Conservation (phyloP, 495 filamentous ascomycete species). For the Podospora fimiseda region DNA sequence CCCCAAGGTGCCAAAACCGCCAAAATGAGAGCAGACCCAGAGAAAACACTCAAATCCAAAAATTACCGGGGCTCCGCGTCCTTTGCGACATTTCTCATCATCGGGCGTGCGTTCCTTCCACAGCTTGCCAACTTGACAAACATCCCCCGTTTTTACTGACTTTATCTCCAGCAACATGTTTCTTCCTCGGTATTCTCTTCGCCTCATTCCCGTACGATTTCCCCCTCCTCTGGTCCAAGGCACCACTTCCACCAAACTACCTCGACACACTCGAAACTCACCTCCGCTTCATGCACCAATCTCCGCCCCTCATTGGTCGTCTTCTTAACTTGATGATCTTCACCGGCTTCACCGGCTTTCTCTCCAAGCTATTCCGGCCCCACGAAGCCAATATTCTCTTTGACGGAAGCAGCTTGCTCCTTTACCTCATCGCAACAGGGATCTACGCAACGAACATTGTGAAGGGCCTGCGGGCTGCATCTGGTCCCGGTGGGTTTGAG, state of each 20-base stretch:
- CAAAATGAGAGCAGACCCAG: constrained; percentile 20
- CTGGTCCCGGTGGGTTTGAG: constrained; percentile 17
- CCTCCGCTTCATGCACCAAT: constrained; percentile 75
- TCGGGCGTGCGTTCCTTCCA: constrained; percentile 80
- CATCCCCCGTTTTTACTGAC: neutral
- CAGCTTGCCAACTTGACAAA: too few species aligned
- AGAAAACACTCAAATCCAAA: constrained; percentile 42
- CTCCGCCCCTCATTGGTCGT: constrained; percentile 83
- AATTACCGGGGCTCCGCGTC: constrained; percentile 45
- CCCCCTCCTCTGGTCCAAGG: constrained; percentile 84
- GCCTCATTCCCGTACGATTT: constrained; percentile 96
- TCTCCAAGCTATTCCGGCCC: constrained; percentile 88
- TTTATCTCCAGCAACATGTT: constrained; percentile 63
- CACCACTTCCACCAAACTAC: constrained; percentile 55
- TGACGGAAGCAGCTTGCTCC: constrained; percentile 82
- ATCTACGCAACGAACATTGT: constrained; percentile 94
- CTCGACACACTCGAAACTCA: constrained; percentile 78
- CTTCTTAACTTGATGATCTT: constrained; percentile 89
- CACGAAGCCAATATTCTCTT: constrained; percentile 92
- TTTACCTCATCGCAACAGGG: constrained; percentile 85
- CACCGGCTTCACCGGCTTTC: constrained; percentile 81
- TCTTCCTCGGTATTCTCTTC: constrained; percentile 98
- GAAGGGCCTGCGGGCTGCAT: constrained; percentile 79
- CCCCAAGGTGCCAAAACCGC: too few species aligned
- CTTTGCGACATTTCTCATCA: constrained; percentile 93